These are phyloP conservation scores for Epichloe aotearoae DNA, from an alignment of 2,329 filamentous ascomycete genomes.

Conservation along the genomic window DNA sequence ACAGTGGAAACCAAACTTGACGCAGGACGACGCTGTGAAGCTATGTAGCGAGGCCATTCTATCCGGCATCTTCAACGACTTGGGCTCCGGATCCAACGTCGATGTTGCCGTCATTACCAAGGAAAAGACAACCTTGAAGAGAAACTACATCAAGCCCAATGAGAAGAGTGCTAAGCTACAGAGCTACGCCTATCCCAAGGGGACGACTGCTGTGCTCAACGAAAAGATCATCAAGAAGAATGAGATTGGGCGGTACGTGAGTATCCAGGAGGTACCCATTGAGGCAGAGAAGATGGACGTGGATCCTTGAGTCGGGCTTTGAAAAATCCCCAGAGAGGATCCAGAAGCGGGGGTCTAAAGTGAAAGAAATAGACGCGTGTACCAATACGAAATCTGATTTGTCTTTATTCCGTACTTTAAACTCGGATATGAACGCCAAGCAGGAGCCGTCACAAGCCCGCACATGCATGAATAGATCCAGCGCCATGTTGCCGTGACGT, in stretches of 20 bases:
- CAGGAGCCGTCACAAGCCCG: too few relatives aligned
- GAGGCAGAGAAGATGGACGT: conserved; percentile 60
- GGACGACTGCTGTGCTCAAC: conserved; percentile 91
- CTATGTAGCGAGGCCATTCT: conserved; percentile 78
- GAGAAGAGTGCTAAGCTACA: conserved; percentile 80
- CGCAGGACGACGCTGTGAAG: conserved; percentile 67
- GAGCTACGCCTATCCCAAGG: conserved; percentile 80
- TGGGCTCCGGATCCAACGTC: conserved; percentile 94
- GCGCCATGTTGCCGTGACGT: too few relatives aligned
- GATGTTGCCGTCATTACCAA: conserved; percentile 91
- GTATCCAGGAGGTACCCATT: conserved; percentile 69
- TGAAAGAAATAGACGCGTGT: conserved; percentile 1
- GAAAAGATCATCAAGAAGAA: conserved; percentile 93
- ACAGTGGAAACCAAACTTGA: conserved; percentile 72
- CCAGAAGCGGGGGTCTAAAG: not conserved
- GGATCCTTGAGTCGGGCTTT: conserved; percentile 32
- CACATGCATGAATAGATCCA: too few relatives aligned
- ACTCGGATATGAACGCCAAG: not conserved
- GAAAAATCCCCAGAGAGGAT: not conserved
- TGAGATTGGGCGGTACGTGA: conserved; percentile 88
- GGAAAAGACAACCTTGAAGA: conserved; percentile 86
- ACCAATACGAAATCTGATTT: conserved; percentile 1
- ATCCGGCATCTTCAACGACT: conserved; percentile 96
- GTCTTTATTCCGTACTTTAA: not conserved
- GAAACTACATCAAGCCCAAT: conserved; percentile 90